Evolutionary conservation across 2,329 filamentous ascomycete species (phyloP).

Genomic region (Leptosphaerulina australis): DNA sequence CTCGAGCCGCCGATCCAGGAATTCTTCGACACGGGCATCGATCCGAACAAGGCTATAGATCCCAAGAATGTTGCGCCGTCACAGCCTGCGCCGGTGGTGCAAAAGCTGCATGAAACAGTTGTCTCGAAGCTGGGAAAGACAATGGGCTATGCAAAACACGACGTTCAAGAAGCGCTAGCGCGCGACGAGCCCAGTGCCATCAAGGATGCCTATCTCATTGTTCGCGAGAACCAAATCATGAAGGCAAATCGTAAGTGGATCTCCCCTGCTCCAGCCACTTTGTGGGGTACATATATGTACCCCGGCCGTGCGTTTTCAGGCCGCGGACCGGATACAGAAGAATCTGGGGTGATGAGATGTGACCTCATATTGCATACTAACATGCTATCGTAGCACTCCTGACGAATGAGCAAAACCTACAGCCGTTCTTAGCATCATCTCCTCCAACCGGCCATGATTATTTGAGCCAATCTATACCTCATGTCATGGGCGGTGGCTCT

Average conservation of each 20-base stretch:
- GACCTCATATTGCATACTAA: conserved; percentile 22
- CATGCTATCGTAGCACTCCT: conserved; percentile 56
- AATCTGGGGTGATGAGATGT: neutral
- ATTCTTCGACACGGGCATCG: conserved; percentile 90
- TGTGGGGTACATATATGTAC: conserved; percentile 12
- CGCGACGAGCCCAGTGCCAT: conserved; percentile 95
- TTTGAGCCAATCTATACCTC: conserved; percentile 41
- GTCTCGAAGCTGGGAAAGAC: conserved; percentile 96
- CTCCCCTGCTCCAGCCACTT: conserved; percentile 1
- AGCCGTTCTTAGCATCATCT: conserved; percentile 62
- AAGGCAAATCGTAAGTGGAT: conserved; percentile 80
- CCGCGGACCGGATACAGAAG: neutral
- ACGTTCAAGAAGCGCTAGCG: conserved; percentile 91
- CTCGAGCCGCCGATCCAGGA: conserved; percentile 87
- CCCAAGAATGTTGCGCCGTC: conserved; percentile 80
- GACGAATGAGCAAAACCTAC: conserved; percentile 57
- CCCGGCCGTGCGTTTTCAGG: conserved; percentile 1
- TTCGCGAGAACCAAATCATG: conserved; percentile 97
- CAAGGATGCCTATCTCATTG: conserved; percentile 98
- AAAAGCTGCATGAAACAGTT: conserved; percentile 89
- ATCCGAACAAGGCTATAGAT: conserved; percentile 89
- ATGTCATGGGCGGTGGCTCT: conserved; percentile 39
- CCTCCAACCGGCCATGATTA: conserved; percentile 58
- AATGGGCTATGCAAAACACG: conserved; percentile 94
- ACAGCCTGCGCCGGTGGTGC: conserved; percentile 73